Evolutionary conservation across 2,329 filamentous ascomycete genomes (phyloP).

Genomic region (Hypoxylon sp.): DNA sequence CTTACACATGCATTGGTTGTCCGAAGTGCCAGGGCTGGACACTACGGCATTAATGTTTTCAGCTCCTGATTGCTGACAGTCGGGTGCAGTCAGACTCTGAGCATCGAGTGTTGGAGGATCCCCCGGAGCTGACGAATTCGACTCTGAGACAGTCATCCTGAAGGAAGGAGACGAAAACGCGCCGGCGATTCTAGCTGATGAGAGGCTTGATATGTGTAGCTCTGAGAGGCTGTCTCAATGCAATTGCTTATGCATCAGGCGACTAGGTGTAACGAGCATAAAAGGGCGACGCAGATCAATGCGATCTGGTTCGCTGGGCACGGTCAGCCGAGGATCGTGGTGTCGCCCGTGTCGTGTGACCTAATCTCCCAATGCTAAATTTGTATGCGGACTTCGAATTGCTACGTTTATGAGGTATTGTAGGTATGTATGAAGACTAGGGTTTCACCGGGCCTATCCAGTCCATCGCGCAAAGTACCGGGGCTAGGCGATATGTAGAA

Average conservation of each 20-base stretch:
- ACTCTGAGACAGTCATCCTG: constrained; percentile 43
- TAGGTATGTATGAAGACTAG: constrained; percentile 9
- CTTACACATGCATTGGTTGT: constrained; percentile 39
- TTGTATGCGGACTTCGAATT: background rate
- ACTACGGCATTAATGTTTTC: constrained; percentile 24
- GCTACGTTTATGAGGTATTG: background rate
- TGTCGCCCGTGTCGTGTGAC: constrained; percentile 43
- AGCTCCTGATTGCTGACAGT: constrained; percentile 33
- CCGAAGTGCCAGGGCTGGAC: constrained; percentile 25
- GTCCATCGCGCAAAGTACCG: constrained; percentile 22
- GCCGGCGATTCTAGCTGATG: constrained; percentile 27
- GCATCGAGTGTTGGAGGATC: constrained; percentile 42
- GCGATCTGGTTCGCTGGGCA: constrained; percentile 32
- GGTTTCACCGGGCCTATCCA: constrained; percentile 29
- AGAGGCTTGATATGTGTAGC: constrained; percentile 20
- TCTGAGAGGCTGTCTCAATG: constrained; percentile 19
- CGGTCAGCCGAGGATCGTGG: constrained; percentile 41
- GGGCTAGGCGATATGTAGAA: constrained; percentile 18
- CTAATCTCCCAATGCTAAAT: constrained; percentile 19
- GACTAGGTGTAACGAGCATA: constrained; percentile 33
- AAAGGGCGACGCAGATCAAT: constrained; percentile 28
- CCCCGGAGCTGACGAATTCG: constrained; percentile 45
- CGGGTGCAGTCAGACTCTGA: constrained; percentile 38
- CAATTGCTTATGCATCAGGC: constrained; percentile 29
- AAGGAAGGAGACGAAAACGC: constrained; percentile 40